Conservation (phyloP, 1,139 yeast genomes). For the Blastobotrys malaysiensis region DNA sequence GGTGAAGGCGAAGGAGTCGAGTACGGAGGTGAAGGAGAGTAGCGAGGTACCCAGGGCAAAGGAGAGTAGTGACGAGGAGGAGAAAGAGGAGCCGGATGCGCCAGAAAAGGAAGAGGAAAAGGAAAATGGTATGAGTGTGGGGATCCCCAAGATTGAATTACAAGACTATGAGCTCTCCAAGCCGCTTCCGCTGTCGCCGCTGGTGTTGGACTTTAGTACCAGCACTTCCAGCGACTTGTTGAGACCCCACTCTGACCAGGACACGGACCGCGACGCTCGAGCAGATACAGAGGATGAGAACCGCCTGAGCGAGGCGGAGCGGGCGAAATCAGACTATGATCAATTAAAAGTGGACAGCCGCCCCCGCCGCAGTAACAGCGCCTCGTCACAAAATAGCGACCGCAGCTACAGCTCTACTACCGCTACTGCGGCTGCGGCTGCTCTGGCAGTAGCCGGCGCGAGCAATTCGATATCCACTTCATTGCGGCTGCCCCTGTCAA, state of each 20-base stretch:
- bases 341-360: background rate
- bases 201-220: background rate
- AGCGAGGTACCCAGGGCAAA: background rate
- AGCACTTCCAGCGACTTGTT: background rate
- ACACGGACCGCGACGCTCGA: background rate
- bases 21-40: no score
- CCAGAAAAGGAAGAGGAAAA: background rate
- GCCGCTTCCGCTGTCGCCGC: background rate
- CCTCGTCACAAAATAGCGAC: background rate
- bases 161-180: background rate
- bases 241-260: background rate
- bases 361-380: background rate
- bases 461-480: conserved; percentile 5
- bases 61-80: background rate
- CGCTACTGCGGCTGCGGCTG: background rate
- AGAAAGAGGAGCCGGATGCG: background rate
- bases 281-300: background rate
- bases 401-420: background rate
- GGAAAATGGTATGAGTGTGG: background rate
- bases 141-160: background rate
- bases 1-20: background rate
- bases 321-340: background rate
- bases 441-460: background rate
- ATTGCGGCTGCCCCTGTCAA: conserved; percentile 15
- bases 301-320: background rate